Evolutionary conservation across 352 stramenopile genomes (phyloP).

Genomic region (Globisporangium sylvaticum): DNA sequence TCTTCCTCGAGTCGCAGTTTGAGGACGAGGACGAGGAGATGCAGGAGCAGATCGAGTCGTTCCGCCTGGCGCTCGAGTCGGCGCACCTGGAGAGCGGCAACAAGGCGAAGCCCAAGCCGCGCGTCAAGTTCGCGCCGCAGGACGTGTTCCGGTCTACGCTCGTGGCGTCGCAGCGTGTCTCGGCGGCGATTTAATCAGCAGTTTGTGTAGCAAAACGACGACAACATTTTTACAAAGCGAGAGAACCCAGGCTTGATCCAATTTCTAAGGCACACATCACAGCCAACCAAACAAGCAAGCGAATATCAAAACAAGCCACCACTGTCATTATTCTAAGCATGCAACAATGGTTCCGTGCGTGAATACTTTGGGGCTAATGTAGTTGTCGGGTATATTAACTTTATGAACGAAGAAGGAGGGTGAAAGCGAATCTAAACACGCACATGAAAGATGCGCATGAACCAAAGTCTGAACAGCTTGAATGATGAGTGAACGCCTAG

Average conservation of each 20-base stretch:
- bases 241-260: not conserved
- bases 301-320: not conserved
- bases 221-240: not conserved
- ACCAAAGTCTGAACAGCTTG: not conserved
- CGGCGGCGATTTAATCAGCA: conserved; percentile 9
- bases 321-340: not conserved
- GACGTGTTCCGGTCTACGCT: conserved; percentile 70
- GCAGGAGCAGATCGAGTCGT: conserved; percentile 71
- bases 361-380: not conserved
- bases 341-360: not conserved
- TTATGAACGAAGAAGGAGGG: conserved; percentile 1
- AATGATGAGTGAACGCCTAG: not conserved
- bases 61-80: conserved; percentile 71
- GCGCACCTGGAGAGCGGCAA: conserved; percentile 56
- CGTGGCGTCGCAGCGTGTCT: conserved; percentile 18
- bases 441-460: not conserved
- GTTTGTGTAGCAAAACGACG: not conserved
- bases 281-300: not conserved
- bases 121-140: conserved; percentile 62
- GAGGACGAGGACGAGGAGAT: conserved; percentile 80
- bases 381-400: conserved; percentile 2
- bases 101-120: conserved; percentile 59
- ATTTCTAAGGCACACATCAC: not conserved
- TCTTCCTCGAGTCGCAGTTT: conserved; percentile 80
- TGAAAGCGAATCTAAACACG: not conserved